A percentile compares a stretch with the other conserved stretches of the same genome.
Evolutionary conservation across 2,329 filamentous ascomycete genomes (phyloP).

Genomic region (Penicillium rolfsii): DNA sequence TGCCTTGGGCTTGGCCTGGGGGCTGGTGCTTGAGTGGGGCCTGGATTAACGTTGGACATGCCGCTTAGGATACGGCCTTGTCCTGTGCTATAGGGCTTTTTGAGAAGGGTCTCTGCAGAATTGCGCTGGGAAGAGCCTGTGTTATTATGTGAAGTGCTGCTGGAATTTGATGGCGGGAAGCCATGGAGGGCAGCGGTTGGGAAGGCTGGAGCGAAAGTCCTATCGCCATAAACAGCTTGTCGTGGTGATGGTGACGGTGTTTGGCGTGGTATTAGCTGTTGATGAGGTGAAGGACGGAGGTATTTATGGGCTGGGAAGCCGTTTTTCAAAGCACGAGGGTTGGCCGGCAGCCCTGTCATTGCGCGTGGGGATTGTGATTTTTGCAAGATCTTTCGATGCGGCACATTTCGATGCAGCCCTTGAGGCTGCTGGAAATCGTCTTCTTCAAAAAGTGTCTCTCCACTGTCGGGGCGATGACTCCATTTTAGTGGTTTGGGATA

Average conservation of each 20-base stretch:
- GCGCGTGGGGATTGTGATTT: not conserved
- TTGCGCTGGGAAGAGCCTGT: constrained; percentile 12
- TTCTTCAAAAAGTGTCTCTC: constrained; percentile 45
- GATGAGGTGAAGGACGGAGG: constrained; percentile 14
- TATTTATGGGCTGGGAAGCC: constrained; percentile 28
- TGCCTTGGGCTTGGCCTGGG: constrained; percentile 1
- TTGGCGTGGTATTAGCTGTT: constrained; percentile 6
- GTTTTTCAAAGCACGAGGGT: constrained; percentile 42
- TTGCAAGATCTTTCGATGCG: not conserved
- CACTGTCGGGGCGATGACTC: constrained; percentile 37
- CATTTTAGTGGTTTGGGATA: constrained; percentile 45
- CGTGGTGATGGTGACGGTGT: not conserved
- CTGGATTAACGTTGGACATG: not conserved
- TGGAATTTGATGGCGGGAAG: constrained; percentile 19
- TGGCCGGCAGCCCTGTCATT: constrained; percentile 36
- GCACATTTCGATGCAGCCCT: not conserved
- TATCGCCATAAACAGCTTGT: not conserved
- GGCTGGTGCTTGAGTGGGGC: constrained; percentile 25
- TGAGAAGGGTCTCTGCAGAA: constrained; percentile 14
- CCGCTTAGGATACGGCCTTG: constrained; percentile 11
- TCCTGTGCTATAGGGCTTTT: constrained; percentile 9
- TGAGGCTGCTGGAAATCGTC: constrained; percentile 30
- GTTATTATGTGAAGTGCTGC: constrained; percentile 13
- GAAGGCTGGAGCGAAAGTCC: constrained; percentile 12
- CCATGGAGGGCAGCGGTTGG: constrained; percentile 5